Evolutionary conservation across 768 basidiomycete genomes (phyloP).

Genomic region (Vishniacozyma victoriae): DNA sequence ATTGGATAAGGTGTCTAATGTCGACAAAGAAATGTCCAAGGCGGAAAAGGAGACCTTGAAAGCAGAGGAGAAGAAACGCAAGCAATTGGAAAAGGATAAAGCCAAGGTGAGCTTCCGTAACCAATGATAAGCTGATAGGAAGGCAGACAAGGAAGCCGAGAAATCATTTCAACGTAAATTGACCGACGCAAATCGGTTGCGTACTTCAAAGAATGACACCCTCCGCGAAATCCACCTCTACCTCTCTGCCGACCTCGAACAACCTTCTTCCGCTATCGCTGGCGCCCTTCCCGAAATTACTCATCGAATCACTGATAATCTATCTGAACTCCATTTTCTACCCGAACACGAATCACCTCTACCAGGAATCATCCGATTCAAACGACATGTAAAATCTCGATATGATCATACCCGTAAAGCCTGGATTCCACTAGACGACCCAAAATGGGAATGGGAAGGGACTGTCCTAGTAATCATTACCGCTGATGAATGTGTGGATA

Average conservation of each 20-base stretch:
- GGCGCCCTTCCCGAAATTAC: conserved; percentile 33
- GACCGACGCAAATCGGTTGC: conserved; percentile 36
- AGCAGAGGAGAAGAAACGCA: conserved; percentile 20
- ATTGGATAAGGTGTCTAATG: too few species aligned
- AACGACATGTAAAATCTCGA: conserved; percentile 30
- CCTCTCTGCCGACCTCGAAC: conserved; percentile 26
- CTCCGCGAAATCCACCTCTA: conserved; percentile 40
- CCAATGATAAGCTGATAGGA: too few species aligned
- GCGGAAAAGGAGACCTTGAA: conserved; percentile 24
- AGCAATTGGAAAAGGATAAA: conserved; percentile 17
- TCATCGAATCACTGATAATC: conserved; percentile 20
- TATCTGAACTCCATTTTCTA: conserved; percentile 19
- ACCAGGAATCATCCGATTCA: conserved; percentile 32
- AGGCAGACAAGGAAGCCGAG: conserved; percentile 30
- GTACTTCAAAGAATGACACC: conserved; percentile 34
- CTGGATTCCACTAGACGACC: conserved; percentile 26
- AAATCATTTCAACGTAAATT: conserved; percentile 31
- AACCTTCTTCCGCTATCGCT: conserved; percentile 31
- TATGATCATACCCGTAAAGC: conserved; percentile 25
- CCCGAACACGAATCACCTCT: conserved; percentile 13
- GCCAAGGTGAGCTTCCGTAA: conserved; percentile 14
- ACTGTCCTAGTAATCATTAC: conserved; percentile 30
- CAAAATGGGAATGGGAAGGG: conserved; percentile 31
- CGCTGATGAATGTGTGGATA: conserved; percentile 35
- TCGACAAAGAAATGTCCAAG: conserved; percentile 7